phyloP scores from a whole-genome alignment of 2,329 filamentous ascomycete species.

The Epichloe amarillans region DNA sequence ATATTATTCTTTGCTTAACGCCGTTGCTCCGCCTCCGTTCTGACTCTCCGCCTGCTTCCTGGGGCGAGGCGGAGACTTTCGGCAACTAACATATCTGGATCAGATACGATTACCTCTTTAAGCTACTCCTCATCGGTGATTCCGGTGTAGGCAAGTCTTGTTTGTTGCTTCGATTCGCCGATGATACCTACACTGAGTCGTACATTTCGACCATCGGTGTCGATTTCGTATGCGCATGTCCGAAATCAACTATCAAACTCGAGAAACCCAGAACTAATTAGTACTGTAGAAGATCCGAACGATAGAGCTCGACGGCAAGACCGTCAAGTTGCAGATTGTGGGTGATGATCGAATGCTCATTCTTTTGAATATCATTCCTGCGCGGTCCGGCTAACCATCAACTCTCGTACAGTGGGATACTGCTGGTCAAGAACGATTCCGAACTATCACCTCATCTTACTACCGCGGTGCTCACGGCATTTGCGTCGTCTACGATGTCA shows the following conservation, averaged over 20 bases:
- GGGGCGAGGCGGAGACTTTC: too few species aligned
- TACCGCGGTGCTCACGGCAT: constrained; percentile 98
- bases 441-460: constrained; percentile 98
- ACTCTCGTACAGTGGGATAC: constrained; percentile 72
- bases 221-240: constrained; percentile 71
- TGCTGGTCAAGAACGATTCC: constrained; percentile 97
- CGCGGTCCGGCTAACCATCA: background rate
- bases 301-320: constrained; percentile 98
- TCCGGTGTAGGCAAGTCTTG: constrained; percentile 99
- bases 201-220: constrained; percentile 99
- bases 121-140: constrained; percentile 99
- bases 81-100: constrained; percentile 12
- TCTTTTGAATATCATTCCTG: background rate
- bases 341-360: constrained; percentile 21
- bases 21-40: background rate
- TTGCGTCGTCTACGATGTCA: constrained; percentile 99
- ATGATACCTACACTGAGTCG: constrained; percentile 98
- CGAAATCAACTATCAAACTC: too few species aligned
- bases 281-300: constrained; percentile 85
- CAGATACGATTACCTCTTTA: constrained; percentile 99
- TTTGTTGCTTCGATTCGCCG: constrained; percentile 91
- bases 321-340: constrained; percentile 98
- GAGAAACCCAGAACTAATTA: constrained; percentile 7
- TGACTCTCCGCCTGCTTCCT: background rate
- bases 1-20: background rate